Base-by-base conservation (phyloP, 2,329 filamentous ascomycete genomes). In the Cladorrhinum sp. region DNA sequence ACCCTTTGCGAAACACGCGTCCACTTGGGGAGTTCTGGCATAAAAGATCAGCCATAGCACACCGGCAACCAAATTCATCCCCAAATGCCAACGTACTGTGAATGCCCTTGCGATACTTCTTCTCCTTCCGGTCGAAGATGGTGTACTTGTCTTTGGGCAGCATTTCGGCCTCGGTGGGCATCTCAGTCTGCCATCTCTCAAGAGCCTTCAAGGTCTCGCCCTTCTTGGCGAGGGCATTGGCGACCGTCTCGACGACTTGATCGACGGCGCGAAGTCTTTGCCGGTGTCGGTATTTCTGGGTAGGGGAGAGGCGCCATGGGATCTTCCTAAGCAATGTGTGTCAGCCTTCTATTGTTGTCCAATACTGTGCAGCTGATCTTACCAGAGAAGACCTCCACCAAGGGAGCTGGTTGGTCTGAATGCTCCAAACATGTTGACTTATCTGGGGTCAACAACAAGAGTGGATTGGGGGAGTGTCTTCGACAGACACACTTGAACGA, bases 111-210 rank as follows among this genome's bases (percentile, higher is more conserved):
- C 95, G 84, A 76, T 98, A 99, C 70, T 85, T 88, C 86, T 93
- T 96, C 75, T 90, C 92, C 77, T 98, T 97, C 69, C 93, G 88
- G 77, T 96, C 93, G 77, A 98, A 99, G 71, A 99, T 89, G 25
- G 92, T 96, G 79, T 99, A 99, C 79, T 99, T 99, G 79, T 99
- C 95, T 77, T 86, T 89, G 51, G 95, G 89, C 74, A 96, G 74
- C 95, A 99, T 99, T 81, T 98, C 92, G 71, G 86, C 84, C 82
- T 99, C 95, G 24, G 86, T 90, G 22, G 95, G 95, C 95, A 99
- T 99, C 77, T 96, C 92, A 38, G 83, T 82, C 81, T 95, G 96
- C 95, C 95, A 99, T 72, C 88, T 80, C 75, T 96, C 89, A 61
- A 99, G 81, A 57, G 91, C 83, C 77, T 92, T 92, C 51, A 87